A percentile compares a stretch with the other conserved stretches of the same genome.
phyloP scores from a whole-genome alignment of 2,329 filamentous ascomycete genomes.

The Fusarium circinatum region DNA sequence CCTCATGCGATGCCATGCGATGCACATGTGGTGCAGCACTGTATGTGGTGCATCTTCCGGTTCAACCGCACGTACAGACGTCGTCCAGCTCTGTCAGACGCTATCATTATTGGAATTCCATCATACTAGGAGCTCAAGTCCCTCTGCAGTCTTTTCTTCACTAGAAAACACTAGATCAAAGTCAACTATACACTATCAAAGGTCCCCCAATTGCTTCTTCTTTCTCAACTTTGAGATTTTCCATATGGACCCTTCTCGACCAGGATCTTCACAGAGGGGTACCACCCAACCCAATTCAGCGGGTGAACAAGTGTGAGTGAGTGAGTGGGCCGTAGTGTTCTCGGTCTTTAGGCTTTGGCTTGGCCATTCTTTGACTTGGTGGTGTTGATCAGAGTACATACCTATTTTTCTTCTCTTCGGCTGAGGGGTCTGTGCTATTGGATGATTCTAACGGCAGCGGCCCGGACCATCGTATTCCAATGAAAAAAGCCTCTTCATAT shows the following conservation, averaged over 20 bases:
- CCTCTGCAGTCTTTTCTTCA: not conserved
- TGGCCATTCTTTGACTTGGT: not conserved
- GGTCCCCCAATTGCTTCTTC: not conserved
- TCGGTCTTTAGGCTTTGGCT: constrained; percentile 16
- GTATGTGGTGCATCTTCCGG: not conserved
- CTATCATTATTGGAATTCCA: not conserved
- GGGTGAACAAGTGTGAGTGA: constrained; percentile 22
- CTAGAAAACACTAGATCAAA: not conserved
- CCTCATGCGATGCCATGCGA: constrained; percentile 23
- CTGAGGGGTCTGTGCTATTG: constrained; percentile 11
- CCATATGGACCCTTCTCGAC: constrained; percentile 5
- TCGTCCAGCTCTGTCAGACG: not conserved
- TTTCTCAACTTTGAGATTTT: not conserved
- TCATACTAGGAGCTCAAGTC: not conserved
- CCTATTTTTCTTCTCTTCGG: constrained; percentile 5
- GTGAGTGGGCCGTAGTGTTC: constrained; percentile 18
- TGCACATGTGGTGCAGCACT: constrained; percentile 7
- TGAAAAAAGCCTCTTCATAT: not conserved
- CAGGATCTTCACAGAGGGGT: constrained; percentile 16
- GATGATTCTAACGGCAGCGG: constrained; percentile 23
- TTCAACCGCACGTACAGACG: not conserved
- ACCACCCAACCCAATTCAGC: constrained; percentile 12
- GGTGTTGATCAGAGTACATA: not conserved
- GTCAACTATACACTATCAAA: not conserved
- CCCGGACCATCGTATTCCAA: constrained; percentile 15